Conservation (phyloP, 83 land plant genomes). For the Diphasiastrum complanatum region DNA sequence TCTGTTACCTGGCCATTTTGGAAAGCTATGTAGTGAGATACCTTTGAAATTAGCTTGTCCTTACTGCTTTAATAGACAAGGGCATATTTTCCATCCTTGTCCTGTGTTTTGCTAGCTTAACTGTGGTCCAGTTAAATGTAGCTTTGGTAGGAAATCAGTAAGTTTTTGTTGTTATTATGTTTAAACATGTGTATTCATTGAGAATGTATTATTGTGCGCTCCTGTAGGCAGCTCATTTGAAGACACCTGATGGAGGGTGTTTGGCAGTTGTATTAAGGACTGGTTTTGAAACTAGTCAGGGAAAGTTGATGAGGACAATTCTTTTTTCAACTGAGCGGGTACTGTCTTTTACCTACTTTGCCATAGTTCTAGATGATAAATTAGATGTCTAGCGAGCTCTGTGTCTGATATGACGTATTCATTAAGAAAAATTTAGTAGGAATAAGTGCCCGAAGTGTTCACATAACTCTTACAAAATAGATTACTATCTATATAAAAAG, state of each 20-base stretch:
- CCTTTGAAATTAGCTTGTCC: too few relatives aligned
- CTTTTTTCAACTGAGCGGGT: conserved; percentile 99
- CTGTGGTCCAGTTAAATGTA: neutral
- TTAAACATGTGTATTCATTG: conserved; percentile 16
- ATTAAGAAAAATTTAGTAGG: too few relatives aligned
- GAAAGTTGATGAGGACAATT: conserved; percentile 94
- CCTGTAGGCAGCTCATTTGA: conserved; percentile 50
- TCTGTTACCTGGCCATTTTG: too few relatives aligned
- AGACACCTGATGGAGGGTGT: conserved; percentile 97
- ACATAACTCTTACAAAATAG: too few relatives aligned
- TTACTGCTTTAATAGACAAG: neutral
- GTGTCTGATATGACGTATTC: too few relatives aligned
- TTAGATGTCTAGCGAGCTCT: too few relatives aligned
- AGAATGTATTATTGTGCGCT: neutral
- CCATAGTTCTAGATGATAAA: too few relatives aligned
- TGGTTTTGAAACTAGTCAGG: conserved; percentile 98
- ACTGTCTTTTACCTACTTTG: conserved; percentile 5
- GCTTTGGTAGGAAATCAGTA: neutral
- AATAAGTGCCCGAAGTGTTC: too few relatives aligned
- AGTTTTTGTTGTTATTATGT: neutral
- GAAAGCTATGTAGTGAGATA: too few relatives aligned
- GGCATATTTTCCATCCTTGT: neutral
- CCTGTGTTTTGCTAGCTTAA: neutral
- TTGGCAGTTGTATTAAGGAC: conserved; percentile 87
- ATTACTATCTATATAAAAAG: too few relatives aligned